These are phyloP conservation scores for Alopecurus myosuroides DNA, from an alignment of 176 grass and related monocot genomes.

Conservation along the genomic window DNA sequence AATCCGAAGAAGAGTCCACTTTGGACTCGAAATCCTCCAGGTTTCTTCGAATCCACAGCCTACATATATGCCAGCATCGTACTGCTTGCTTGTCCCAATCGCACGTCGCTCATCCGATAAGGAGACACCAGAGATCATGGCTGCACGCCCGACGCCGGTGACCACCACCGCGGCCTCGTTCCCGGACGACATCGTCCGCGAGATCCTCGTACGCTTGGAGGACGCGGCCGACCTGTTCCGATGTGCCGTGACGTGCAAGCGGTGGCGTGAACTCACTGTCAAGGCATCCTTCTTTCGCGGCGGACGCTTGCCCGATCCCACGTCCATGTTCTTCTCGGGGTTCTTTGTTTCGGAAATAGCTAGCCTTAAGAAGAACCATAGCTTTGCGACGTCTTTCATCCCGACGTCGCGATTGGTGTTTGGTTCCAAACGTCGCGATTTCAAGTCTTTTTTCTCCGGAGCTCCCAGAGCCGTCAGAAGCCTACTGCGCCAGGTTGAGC, in stretches of 20 bases:
- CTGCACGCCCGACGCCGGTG: background rate
- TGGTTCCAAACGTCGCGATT: background rate
- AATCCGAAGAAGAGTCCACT: no score
- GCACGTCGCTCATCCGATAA: no score
- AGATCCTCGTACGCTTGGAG: background rate
- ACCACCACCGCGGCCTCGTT: background rate
- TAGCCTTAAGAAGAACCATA: background rate
- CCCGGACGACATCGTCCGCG: background rate
- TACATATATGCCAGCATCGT: no score
- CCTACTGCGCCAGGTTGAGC: background rate
- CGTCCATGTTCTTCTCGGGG: background rate
- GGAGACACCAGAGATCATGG: no score
- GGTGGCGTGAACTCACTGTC: background rate
- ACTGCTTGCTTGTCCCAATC: no score
- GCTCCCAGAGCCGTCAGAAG: background rate
- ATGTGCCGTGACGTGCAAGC: background rate
- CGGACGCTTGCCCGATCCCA: background rate
- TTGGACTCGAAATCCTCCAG: no score
- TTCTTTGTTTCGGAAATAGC: background rate
- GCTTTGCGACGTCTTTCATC: background rate
- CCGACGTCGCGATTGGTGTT: background rate
- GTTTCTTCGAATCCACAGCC: no score
- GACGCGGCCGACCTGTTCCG: background rate
- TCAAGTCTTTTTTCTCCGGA: background rate
- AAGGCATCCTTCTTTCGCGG: background rate